Percentiles rank a stretch among this genome's conserved stretches.
phyloP scores from a whole-genome alignment of 1,284 basidiomycete species.

The Ceratobasidium sp. region DNA sequence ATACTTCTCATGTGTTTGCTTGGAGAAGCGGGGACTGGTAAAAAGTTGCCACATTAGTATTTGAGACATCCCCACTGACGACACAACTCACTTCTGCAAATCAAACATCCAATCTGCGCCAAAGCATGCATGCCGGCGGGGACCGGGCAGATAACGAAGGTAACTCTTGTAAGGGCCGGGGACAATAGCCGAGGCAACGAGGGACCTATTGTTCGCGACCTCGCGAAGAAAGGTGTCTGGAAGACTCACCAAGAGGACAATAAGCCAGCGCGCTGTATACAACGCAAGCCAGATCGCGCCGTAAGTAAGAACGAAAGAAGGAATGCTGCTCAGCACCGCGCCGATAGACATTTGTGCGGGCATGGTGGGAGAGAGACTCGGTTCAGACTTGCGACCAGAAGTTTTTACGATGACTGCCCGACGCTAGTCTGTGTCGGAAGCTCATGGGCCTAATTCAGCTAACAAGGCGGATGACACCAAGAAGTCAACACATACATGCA shows the following conservation, averaged over 20 bases:
- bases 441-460: constrained; percentile 34
- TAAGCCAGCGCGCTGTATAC: constrained; percentile 32
- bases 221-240: constrained; percentile 24
- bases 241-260: constrained; percentile 35
- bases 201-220: constrained; percentile 26
- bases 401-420: constrained; percentile 38
- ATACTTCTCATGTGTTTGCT: constrained; percentile 45
- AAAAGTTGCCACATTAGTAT: constrained; percentile 33
- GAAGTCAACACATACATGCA: constrained; percentile 15
- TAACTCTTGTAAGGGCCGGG: constrained; percentile 33
- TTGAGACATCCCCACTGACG: not conserved
- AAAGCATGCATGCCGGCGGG: constrained; percentile 42
- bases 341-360: constrained; percentile 10
- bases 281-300: constrained; percentile 42
- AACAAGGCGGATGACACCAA: constrained; percentile 27
- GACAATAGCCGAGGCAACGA: constrained; percentile 32
- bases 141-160: constrained; percentile 46
- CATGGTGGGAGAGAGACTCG: constrained; percentile 20
- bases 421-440: constrained; percentile 32
- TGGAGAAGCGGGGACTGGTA: constrained; percentile 35
- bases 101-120: constrained; percentile 31
- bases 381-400: not conserved
- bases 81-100: constrained; percentile 43
- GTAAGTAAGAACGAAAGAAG: constrained; percentile 41
- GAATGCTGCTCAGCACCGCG: constrained; percentile 24